Evolutionary conservation across 495 filamentous ascomycete species (phyloP).

Genomic region (Penicillium samsonianum): DNA sequence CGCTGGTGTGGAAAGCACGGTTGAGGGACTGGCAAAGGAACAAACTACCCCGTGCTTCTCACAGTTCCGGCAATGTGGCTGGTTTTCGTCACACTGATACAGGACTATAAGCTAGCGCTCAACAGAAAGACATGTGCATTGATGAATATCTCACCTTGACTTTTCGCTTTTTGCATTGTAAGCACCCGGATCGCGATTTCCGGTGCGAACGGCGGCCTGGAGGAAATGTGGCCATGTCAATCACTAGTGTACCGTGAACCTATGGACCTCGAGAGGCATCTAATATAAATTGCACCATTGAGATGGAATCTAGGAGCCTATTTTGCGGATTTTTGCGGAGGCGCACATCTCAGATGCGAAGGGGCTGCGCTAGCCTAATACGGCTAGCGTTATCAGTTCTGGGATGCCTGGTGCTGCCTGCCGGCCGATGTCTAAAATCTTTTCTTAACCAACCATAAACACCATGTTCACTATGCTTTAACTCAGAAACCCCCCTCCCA

Average conservation of each 20-base stretch:
- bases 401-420: background rate
- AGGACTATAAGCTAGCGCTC: background rate
- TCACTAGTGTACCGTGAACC: background rate
- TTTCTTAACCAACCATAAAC: too few species aligned
- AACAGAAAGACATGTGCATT: background rate
- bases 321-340: background rate
- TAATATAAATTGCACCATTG: background rate
- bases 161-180: constrained; percentile 19
- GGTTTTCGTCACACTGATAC: constrained; percentile 12
- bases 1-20: background rate
- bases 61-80: constrained; percentile 15
- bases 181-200: constrained; percentile 16
- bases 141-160: constrained; percentile 13
- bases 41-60: constrained; percentile 17
- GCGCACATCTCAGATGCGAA: background rate
- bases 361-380: constrained; percentile 4
- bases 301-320: constrained; percentile 1
- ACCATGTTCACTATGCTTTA: too few species aligned
- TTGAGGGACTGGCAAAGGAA: constrained; percentile 4
- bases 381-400: constrained; percentile 1
- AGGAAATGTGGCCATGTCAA: constrained; percentile 4
- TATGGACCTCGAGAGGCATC: background rate
- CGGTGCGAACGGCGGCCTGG: constrained; percentile 18
- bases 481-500: too few species aligned
- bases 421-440: too few species aligned